Base-by-base conservation (phyloP, 129 eudicot species). In the Silybum marianum region DNA sequence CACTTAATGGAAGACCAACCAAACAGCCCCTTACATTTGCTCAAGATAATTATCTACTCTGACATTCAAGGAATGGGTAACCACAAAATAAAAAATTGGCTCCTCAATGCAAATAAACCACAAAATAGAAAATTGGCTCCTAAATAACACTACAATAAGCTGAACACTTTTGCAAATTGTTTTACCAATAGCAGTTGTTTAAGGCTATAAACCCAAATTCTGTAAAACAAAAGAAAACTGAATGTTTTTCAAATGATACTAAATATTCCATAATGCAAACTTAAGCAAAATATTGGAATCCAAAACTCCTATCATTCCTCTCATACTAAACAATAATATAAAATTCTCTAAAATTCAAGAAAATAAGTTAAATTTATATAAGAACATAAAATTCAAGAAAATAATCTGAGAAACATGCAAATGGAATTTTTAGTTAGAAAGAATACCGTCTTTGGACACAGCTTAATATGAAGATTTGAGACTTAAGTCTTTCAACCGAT, bases 371-470 rank as follows among this genome's bases (percentile, higher is more conserved):
- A 22, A n/a, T 62, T n/a, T n/a, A n/a, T n/a, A n/a, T n/a, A n/a
- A n/a, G n/a, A n/a, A n/a, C 12, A 21, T 62, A 13, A 28, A 62
- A 62, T 21, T 21, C 69, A 62, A 19, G 25, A 11, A 62, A 62
- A 21, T 62, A 62, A 60, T 28, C 2, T 16, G 21, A 14, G 34
- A 38, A 60, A 38, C 73, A 66, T 23, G 72, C 69, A 51, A 72
- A 34, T 16, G 58, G 22, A 51, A 71, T 12, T 36, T 58, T 19
- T 14, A 73, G 12, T 30, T 23, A 26, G 12, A 12, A 73, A 24
- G 0, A 46, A 7, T 90, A 93, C 95, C 95, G 84, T 89, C 98
- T 89, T 70, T 95, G 98, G 14, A 81, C 88, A 72, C 98, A 95
- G 74, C 91, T 73, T 85, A 95, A 71, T 62, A 95, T 92, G 75